phyloP scores from a whole-genome alignment of 768 basidiomycete genomes.

The Cubamyces sp. region DNA sequence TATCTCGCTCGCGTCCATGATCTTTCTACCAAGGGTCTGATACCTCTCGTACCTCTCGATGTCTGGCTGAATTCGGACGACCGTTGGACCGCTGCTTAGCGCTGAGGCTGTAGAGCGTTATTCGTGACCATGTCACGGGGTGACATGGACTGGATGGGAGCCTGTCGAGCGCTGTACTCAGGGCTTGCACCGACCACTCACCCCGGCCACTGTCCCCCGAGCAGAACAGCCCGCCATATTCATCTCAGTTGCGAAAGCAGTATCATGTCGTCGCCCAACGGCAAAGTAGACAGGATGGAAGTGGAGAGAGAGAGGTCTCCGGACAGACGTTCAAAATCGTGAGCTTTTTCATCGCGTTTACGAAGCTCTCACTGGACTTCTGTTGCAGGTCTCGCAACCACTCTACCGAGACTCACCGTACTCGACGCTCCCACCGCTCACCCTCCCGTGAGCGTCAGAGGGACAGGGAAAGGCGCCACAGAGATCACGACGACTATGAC shows the following conservation, averaged over 20 bases:
- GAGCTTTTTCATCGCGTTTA: constrained; percentile 27
- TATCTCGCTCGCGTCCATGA: too few species aligned
- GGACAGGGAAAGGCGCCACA: constrained; percentile 49
- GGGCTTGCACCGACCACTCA: constrained; percentile 2
- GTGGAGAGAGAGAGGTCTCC: constrained; percentile 48
- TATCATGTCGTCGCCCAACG: constrained; percentile 27
- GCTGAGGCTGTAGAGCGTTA: background rate
- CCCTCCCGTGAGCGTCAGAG: constrained; percentile 65
- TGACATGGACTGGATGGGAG: constrained; percentile 6
- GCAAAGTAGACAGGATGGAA: constrained; percentile 54
- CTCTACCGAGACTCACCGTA: constrained; percentile 77
- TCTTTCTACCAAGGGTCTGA: too few species aligned
- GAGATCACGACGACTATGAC: constrained; percentile 56
- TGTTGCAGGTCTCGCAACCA: constrained; percentile 61
- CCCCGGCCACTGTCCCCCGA: background rate
- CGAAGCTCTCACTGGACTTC: constrained; percentile 9
- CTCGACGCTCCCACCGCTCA: constrained; percentile 73
- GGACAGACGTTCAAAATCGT: constrained; percentile 36
- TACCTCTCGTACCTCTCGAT: too few species aligned
- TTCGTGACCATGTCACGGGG: background rate
- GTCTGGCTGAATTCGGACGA: too few species aligned
- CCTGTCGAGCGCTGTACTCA: background rate
- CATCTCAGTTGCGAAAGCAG: background rate
- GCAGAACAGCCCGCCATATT: background rate
- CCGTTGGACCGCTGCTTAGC: too few species aligned